A percentile compares a stretch with the other conserved stretches of the same genome.
These are phyloP conservation scores for Malus asiatica DNA, from an alignment of 306 rosid species.

Conservation along the genomic window DNA sequence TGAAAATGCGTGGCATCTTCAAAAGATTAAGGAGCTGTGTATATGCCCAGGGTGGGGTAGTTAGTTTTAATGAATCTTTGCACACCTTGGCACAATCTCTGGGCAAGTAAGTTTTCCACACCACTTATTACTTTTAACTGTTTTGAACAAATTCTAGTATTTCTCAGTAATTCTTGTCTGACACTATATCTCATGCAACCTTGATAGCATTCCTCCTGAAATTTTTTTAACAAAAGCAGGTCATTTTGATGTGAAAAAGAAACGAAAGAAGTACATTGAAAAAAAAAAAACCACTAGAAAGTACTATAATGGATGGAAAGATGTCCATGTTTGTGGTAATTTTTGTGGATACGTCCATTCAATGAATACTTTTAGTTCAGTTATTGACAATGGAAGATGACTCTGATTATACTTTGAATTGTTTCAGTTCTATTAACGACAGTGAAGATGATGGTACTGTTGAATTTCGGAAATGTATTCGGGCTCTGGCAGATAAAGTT, in stretches of 20 bases:
- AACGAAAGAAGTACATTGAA: background rate
- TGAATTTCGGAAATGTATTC: slow-evolving; percentile 72
- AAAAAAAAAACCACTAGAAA: background rate
- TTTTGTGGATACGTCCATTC: background rate
- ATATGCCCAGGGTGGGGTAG: slow-evolving; percentile 60
- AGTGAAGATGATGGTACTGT: slow-evolving; percentile 78
- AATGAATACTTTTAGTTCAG: background rate
- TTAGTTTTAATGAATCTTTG: slow-evolving; percentile 67
- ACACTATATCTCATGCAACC: background rate
- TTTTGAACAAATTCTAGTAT: background rate
- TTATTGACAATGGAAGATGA: slow-evolving; percentile 8
- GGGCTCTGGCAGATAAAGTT: slow-evolving; percentile 68
- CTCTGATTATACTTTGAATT: slow-evolving; percentile 15
- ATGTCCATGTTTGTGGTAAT: background rate
- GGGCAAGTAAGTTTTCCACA: slow-evolving; percentile 59
- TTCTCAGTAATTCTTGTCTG: background rate
- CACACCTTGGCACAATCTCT: slow-evolving; percentile 68
- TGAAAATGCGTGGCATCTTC: slow-evolving; percentile 74
- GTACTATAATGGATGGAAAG: background rate
- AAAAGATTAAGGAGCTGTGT: slow-evolving; percentile 68
- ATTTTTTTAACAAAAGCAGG: background rate
- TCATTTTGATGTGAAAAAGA: background rate
- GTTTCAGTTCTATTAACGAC: slow-evolving; percentile 67
- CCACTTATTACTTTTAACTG: background rate
- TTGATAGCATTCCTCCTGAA: background rate